phyloP scores from a whole-genome alignment of 345 rosid genomes.

The Nephelium lappaceum region DNA sequence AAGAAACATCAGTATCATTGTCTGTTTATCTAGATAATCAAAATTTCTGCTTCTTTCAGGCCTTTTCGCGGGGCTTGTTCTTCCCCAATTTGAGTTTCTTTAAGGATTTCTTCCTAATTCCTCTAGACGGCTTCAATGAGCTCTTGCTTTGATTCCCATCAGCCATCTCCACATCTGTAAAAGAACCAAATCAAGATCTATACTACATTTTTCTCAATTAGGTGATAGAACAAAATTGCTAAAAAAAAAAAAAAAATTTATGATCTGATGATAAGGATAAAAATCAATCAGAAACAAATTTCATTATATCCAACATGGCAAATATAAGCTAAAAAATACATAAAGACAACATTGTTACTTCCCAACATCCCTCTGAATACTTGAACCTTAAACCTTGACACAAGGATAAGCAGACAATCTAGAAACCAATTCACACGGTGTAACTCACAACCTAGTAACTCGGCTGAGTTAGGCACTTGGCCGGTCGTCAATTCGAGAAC shows the following conservation, averaged over 20 bases:
- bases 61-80: slow-evolving; percentile 65
- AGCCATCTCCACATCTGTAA: slow-evolving; percentile 66
- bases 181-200: slow-evolving; percentile 5
- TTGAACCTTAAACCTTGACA: not conserved
- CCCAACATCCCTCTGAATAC: not conserved
- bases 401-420: not conserved
- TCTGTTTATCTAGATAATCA: slow-evolving; percentile 8
- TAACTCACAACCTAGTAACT: not conserved
- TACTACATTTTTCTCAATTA: not conserved
- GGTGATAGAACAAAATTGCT: not conserved
- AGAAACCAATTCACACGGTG: not conserved
- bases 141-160: slow-evolving; percentile 45
- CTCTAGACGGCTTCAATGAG: slow-evolving; percentile 61
- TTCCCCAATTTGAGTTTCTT: slow-evolving; percentile 66
- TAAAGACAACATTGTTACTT: too few relatives aligned
- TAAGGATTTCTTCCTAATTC: slow-evolving; percentile 64
- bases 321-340: not conserved
- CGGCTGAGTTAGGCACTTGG: too few relatives aligned
- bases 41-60: slow-evolving; percentile 47
- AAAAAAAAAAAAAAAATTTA: too few relatives aligned
- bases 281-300: not conserved
- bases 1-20: not conserved
- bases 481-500: too few relatives aligned
- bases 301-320: not conserved
- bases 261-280: not conserved